Conservation (phyloP, 345 rosid species). For the Brassica incana region DNA sequence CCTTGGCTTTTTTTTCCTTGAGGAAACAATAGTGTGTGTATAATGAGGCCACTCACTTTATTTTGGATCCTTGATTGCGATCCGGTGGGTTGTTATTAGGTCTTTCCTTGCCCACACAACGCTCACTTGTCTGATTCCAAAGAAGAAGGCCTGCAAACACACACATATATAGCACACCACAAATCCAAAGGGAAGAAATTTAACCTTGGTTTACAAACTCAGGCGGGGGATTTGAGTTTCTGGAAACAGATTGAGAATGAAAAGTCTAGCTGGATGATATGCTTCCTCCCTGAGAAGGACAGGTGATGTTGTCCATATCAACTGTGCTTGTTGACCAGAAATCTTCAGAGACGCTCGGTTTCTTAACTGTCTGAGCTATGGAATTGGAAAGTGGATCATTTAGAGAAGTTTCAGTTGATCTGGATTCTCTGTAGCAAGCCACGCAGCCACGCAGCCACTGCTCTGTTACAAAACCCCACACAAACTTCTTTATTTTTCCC, state of each 20-base stretch:
- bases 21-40: background rate
- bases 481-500: conserved; percentile 3
- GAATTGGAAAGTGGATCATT: conserved; percentile 37
- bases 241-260: conserved; percentile 42
- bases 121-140: conserved; percentile 79
- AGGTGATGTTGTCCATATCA: conserved; percentile 57
- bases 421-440: conserved; percentile 55
- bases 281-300: conserved; percentile 62
- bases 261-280: conserved; percentile 55
- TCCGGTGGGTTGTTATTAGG: conserved; percentile 24
- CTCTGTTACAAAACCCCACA: conserved; percentile 43
- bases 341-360: conserved; percentile 53
- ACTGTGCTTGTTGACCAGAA: conserved; percentile 72
- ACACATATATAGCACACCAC: background rate
- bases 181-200: conserved; percentile 28
- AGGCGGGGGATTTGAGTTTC: conserved; percentile 43
- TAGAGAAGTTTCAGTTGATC: conserved; percentile 25
- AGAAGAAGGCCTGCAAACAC: conserved; percentile 64
- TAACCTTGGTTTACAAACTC: conserved; percentile 73
- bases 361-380: conserved; percentile 35
- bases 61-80: conserved; percentile 51
- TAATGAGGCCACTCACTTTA: conserved; percentile 54
- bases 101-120: conserved; percentile 65
- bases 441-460: conserved; percentile 46
- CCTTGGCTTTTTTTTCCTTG: background rate